phyloP scores from a whole-genome alignment of 805 yeast species.

The Lipomyces sp. region DNA sequence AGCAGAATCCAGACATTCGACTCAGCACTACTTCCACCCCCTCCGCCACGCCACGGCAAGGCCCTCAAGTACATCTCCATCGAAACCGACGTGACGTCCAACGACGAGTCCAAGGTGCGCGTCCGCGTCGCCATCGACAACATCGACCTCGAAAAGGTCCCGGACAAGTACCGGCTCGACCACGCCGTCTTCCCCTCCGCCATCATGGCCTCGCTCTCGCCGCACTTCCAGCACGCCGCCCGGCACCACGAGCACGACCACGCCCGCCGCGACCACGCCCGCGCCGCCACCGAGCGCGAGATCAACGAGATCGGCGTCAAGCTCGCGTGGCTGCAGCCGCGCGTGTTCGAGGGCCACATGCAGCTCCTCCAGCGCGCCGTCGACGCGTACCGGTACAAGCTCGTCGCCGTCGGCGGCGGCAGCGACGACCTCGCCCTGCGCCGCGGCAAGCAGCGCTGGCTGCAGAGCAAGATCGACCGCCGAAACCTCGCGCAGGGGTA shows the following conservation, averaged over 20 bases:
- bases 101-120: constrained; percentile 9
- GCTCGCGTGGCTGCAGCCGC: constrained; percentile 27
- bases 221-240: constrained; percentile 14
- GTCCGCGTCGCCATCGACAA: constrained; percentile 14
- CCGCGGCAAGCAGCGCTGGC: constrained; percentile 18
- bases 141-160: constrained; percentile 16
- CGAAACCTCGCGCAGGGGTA: not conserved
- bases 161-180: constrained; percentile 22
- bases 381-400: constrained; percentile 21
- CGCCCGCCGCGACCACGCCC: not conserved
- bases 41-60: not conserved
- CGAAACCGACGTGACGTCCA: not conserved
- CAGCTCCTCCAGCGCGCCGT: constrained; percentile 21
- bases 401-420: constrained; percentile 11
- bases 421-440: constrained; percentile 9
- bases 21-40: not conserved
- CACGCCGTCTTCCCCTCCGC: constrained; percentile 21
- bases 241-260: not conserved
- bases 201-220: constrained; percentile 17
- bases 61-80: constrained; percentile 12
- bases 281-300: constrained; percentile 1
- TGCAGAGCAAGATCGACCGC: not conserved
- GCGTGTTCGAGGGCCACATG: constrained; percentile 17
- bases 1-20: not conserved
- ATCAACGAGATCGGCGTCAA: constrained; percentile 24